A percentile compares a stretch with the other conserved stretches of the same genome.
Evolutionary conservation across 352 stramenopile species (phyloP).

Genomic region (Pythium dissimile): DNA sequence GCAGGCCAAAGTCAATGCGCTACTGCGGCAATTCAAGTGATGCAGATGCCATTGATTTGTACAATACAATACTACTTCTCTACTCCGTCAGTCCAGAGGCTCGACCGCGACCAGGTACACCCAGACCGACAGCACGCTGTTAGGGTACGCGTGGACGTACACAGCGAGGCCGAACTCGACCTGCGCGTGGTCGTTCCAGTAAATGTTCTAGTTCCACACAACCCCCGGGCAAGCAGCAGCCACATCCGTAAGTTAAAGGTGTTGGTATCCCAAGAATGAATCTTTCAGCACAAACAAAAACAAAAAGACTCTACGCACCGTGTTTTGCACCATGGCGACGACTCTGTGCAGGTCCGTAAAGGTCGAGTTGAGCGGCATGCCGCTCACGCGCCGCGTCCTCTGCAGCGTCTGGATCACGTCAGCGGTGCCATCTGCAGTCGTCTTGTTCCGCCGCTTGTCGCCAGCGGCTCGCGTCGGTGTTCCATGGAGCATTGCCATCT

Average conservation of each 20-base stretch:
- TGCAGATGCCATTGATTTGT: background rate
- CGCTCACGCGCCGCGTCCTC: conserved; percentile 54
- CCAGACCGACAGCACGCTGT: conserved; percentile 90
- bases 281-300: too few relatives aligned
- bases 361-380: conserved; percentile 80
- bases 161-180: conserved; percentile 91
- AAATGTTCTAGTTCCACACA: conserved; percentile 63
- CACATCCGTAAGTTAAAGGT: conserved; percentile 12
- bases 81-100: conserved; percentile 21
- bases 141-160: conserved; percentile 81
- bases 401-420: conserved; percentile 20
- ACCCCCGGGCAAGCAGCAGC: background rate
- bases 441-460: too few relatives aligned
- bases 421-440: too few relatives aligned
- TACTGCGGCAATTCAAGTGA: conserved; percentile 61
- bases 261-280: conserved; percentile 4
- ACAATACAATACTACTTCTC: conserved; percentile 2
- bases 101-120: conserved; percentile 86
- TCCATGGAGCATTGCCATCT: conserved; percentile 30
- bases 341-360: conserved; percentile 87
- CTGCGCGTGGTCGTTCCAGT: conserved; percentile 77
- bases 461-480: background rate
- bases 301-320: conserved; percentile 57
- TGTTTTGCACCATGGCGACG: conserved; percentile 80
- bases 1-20: conserved; percentile 61